Evolutionary conservation across 192 early-diverging fungal species (phyloP), one percentile per base, ranked within the genome.

Genomic region (Podila verticillata): DNA sequence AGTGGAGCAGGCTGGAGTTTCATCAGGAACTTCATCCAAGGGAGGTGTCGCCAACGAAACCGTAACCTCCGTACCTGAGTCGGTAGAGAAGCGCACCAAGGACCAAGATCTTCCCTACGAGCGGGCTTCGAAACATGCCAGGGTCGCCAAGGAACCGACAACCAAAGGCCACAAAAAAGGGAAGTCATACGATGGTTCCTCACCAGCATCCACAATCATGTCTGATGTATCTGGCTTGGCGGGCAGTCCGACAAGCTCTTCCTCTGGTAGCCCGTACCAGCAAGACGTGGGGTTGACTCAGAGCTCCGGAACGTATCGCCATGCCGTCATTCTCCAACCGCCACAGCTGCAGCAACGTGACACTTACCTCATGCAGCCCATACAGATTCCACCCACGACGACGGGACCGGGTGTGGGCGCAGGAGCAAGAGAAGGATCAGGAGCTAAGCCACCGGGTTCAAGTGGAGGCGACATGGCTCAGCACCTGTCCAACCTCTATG

Each of bases 321-420:
- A 79, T 35, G 61, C 75, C 15, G 39, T 71, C 4, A 17, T 79
- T 35, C 59, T 59, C 24, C 67, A 70, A 24, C 74, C 74, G 1
- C 75, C 59, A 48, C 59, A 61, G 39, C 26, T 72, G 3, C 68
- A 79, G 24, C 68, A 57, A 15, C 62, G 60, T 4, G 68, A 67
- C 10, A 71, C 75, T 0, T 79, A 79, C 28, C 67, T 79, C 10
- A 64, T 79, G 64, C 75, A 79, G 19, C 75, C 75, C 48, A 72
- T 79, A 65, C 75, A 67, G 49, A 79, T 79, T 22, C 75, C 66
- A 5, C 75, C 69, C 5, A 51, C 57, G 5, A 51, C 57, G 5
- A 7, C 59, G n/a, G 74, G 63, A 48, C 56, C 74, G 4, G 22
- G 54, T 7, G 51, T 26, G 2, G 51, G 51, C 0, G 5, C 51